Conservation (phyloP, 108 stramenopile species). For the Skeletonema grethae region DNA sequence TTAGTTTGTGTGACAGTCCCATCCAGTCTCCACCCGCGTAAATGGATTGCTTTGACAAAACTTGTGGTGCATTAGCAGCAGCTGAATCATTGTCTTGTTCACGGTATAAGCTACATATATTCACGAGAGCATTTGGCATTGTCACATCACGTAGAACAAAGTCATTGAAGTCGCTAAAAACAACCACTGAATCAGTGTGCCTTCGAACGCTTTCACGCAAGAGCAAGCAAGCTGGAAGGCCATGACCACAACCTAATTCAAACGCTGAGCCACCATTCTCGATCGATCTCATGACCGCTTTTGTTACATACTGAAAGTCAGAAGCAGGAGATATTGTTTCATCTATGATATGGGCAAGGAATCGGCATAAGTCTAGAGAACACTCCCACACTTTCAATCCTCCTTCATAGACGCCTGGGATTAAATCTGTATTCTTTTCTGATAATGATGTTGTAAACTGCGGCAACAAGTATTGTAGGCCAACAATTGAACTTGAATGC, state of each 20-base stretch:
- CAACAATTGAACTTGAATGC: conserved; percentile 10
- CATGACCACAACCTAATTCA: conserved; percentile 85
- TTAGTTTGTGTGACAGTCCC: conserved; percentile 53
- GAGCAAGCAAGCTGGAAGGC: conserved; percentile 66
- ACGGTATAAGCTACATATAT: conserved; percentile 22
- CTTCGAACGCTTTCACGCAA: conserved; percentile 41
- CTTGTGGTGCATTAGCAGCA: conserved; percentile 3
- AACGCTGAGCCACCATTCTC: conserved; percentile 37
- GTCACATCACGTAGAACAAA: conserved; percentile 65
- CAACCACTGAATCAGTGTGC: conserved; percentile 20
- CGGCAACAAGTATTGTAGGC: conserved; percentile 22
- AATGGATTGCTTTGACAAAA: conserved; percentile 36
- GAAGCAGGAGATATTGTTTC: not conserved
- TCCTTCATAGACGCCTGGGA: conserved; percentile 86
- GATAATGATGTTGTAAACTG: conserved; percentile 13
- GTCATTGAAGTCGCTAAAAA: conserved; percentile 71
- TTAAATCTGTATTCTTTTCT: conserved; percentile 47
- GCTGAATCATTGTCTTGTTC: conserved; percentile 3
- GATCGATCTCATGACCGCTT: conserved; percentile 27
- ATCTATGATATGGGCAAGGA: conserved; percentile 36
- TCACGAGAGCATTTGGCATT: conserved; percentile 58
- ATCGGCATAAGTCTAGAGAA: conserved; percentile 74
- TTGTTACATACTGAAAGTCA: conserved; percentile 11
- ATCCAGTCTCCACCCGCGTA: conserved; percentile 77
- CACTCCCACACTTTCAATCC: conserved; percentile 88